Conservation (phyloP, 768 basidiomycete genomes). For the Suillus variegatus region DNA sequence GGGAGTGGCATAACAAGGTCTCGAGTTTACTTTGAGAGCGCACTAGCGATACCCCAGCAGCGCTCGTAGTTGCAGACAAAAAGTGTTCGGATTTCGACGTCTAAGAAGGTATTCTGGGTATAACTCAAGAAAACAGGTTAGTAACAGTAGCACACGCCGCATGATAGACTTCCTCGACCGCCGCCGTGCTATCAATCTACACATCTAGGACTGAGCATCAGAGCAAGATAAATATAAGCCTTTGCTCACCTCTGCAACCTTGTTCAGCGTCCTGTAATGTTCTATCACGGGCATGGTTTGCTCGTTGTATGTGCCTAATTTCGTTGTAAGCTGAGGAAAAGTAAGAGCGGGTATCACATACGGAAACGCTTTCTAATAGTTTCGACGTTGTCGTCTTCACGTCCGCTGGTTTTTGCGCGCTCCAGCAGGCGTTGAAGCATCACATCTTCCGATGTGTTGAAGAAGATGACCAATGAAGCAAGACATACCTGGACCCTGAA, state of each 20-base stretch:
- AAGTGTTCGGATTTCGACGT: neutral
- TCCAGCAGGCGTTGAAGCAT: constrained; percentile 86
- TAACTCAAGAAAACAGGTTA: constrained; percentile 40
- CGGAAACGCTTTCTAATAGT: constrained; percentile 97
- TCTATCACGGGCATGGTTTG: constrained; percentile 94
- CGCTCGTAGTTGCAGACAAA: neutral
- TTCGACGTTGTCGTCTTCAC: constrained; percentile 94
- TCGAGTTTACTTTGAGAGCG: neutral
- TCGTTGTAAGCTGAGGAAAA: neutral
- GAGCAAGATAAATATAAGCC: neutral
- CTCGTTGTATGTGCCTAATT: constrained; percentile 4
- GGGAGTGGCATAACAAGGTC: neutral
- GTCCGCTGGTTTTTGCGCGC: constrained; percentile 89
- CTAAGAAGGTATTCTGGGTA: constrained; percentile 6
- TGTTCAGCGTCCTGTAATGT: constrained; percentile 64
- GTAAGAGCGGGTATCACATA: constrained; percentile 36
- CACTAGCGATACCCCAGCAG: neutral
- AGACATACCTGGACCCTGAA: constrained; percentile 63
- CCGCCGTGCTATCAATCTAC: constrained; percentile 69
- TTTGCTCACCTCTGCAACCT: constrained; percentile 74
- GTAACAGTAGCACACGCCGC: constrained; percentile 56
- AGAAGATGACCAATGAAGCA: constrained; percentile 82
- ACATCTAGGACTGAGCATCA: constrained; percentile 1
- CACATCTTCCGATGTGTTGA: constrained; percentile 83
- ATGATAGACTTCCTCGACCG: constrained; percentile 72